These are phyloP conservation scores for Cladosporium sp. DNA, from an alignment of 2,329 filamentous ascomycete genomes.

Conservation along the genomic window DNA sequence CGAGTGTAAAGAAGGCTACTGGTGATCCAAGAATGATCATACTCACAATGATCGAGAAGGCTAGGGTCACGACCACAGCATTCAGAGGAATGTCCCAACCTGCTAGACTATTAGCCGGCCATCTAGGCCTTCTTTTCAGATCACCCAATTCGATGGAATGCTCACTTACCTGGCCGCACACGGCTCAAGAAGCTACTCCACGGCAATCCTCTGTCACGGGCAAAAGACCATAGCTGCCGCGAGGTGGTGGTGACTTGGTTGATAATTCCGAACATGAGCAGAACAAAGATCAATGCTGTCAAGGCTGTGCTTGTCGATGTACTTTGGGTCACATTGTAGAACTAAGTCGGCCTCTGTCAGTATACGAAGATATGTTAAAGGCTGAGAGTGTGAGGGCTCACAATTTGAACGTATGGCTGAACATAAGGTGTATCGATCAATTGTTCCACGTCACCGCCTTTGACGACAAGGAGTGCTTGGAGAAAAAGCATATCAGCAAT, in stretches of 20 bases:
- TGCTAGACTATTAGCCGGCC: slow-evolving; percentile 7
- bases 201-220: slow-evolving; percentile 17
- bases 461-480: slow-evolving; percentile 18
- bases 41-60: slow-evolving; percentile 26
- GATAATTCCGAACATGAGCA: slow-evolving; percentile 16
- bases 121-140: too few species aligned
- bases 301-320: slow-evolving; percentile 13
- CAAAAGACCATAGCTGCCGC: slow-evolving; percentile 11
- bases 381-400: not conserved
- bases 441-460: slow-evolving; percentile 28
- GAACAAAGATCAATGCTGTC: slow-evolving; percentile 10
- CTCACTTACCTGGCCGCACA: slow-evolving; percentile 2
- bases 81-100: slow-evolving; percentile 27
- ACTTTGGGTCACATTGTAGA: slow-evolving; percentile 15
- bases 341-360: not conserved
- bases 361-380: too few species aligned
- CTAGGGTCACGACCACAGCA: slow-evolving; percentile 24
- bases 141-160: not conserved
- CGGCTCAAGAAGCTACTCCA: slow-evolving; percentile 7
- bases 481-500: not conserved
- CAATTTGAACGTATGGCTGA: slow-evolving; percentile 14
- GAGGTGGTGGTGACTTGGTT: slow-evolving; percentile 17
- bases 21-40: slow-evolving; percentile 37
- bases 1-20: slow-evolving; percentile 41
- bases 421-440: slow-evolving; percentile 21